These are phyloP conservation scores for Colletotrichum sp. DNA, from an alignment of 2,329 filamentous ascomycete genomes.

Conservation along the genomic window DNA sequence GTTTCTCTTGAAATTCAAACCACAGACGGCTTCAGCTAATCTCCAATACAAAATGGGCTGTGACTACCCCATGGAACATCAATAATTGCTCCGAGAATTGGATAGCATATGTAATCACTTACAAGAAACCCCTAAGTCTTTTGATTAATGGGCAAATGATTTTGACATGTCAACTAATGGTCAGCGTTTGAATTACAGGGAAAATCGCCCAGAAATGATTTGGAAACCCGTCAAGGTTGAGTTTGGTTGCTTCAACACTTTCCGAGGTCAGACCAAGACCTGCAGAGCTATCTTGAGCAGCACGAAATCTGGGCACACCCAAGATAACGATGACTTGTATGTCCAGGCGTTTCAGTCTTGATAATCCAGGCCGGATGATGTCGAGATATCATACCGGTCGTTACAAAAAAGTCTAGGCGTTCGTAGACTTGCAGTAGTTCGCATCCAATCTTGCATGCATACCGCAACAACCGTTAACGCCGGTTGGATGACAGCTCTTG, in stretches of 20 bases:
- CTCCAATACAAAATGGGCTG: accelerated
- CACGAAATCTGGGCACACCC: neutral
- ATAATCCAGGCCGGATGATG: neutral
- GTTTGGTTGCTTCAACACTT: neutral
- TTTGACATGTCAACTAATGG: neutral
- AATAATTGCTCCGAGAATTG: neutral
- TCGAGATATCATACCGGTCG: neutral
- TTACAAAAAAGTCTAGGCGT: neutral
- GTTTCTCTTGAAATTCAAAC: no score
- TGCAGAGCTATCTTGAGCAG: neutral
- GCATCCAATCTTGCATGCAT: neutral
- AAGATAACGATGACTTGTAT: neutral
- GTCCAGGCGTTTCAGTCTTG: neutral
- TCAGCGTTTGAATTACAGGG: accelerated
- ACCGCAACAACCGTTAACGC: neutral
- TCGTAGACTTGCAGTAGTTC: neutral
- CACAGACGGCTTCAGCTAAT: accelerated
- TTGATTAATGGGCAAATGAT: neutral
- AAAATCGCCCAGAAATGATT: neutral
- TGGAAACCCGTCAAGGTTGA: accelerated
- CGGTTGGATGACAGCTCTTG: neutral
- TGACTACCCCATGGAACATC: accelerated
- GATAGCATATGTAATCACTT: neutral
- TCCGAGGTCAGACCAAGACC: accelerated
- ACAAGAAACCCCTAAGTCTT: neutral